Evolutionary conservation across 139 green algal genomes (phyloP), one percentile per base, ranked within the genome.

Genomic region (Tetradesmus obliquus): DNA sequence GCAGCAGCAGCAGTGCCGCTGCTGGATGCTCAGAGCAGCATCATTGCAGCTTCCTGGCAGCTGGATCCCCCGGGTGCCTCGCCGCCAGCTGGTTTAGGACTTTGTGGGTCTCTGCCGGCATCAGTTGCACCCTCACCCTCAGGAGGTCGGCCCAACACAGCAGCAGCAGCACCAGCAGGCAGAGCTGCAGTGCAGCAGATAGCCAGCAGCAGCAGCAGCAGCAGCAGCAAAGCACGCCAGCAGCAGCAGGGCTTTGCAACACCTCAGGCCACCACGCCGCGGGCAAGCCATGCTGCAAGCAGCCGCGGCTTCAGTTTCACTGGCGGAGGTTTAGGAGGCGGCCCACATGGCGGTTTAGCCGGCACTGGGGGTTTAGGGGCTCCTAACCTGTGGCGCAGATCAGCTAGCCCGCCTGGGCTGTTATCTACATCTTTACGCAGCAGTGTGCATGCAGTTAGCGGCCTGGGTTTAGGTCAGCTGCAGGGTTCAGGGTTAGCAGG

Each of bases 41-140:
- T 91, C 58, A 80, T 91, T 54, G 88, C 88, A 71, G 88, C 88
- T 19, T 91, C 79, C 1, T 91, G 88, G 88, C 88, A 81, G 88
- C 32, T 81, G 53, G 86, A 90, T 5, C 86, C 86, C 6, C 88
- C 45, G 13, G 88, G 88, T 5, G 32, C 32, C 9, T 82, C 57
- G 7, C 88, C 79, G n/a, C 55, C 51, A 15, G 86, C 66, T 76
- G 66, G 66, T 24, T 76, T 76, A 76, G 66, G 66, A 13, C 66
- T 76, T n/a, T 76, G 66, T 76, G 66, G 66, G 5, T 76, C 66
- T 7, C 66, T 76, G 66, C 66, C 66, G 12, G 66, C 17, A 24
- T 24, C 66, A 6, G 66, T 6, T 24, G 17, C 66, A 3, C 66
- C 5, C 15, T 76, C 66, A 24, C 15, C 17, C 66, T 76, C 17